Percentiles rank a stretch among this genome's conserved stretches.
Conservation (phyloP, 805 yeast species). For the Suhomyces sp. region DNA sequence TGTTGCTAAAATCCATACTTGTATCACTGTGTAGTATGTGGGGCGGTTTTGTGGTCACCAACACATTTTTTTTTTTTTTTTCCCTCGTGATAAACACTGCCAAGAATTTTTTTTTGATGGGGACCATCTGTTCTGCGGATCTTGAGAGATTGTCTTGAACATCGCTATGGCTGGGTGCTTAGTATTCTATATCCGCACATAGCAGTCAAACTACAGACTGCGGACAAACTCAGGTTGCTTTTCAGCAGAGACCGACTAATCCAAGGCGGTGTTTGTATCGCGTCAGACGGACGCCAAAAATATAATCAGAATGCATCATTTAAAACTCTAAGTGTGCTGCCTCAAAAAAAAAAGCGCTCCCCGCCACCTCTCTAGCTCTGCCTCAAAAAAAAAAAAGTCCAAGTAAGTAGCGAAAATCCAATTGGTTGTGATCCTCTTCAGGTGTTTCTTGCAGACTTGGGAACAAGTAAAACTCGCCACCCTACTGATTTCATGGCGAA, state of each 20-base stretch:
- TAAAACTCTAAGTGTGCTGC: not conserved
- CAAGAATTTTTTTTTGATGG: not conserved
- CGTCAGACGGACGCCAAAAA: not conserved
- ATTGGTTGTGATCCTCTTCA: not conserved
- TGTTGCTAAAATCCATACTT: not conserved
- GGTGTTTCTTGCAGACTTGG: not conserved
- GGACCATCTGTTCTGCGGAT: not conserved
- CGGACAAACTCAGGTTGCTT: not conserved
- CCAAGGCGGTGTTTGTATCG: not conserved
- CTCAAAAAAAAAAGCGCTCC: not conserved
- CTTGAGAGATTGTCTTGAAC: not conserved
- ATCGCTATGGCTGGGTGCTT: not conserved
- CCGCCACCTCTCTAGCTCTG: not conserved
- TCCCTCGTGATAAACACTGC: not conserved
- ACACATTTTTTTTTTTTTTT: not conserved
- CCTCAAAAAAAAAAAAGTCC: not conserved
- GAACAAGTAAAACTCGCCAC: not conserved
- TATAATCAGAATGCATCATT: not conserved
- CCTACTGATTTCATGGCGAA: not conserved
- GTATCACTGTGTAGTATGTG: not conserved
- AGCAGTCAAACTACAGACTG: not conserved
- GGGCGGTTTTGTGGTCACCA: not conserved
- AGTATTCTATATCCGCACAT: not conserved
- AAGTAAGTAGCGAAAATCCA: not conserved
- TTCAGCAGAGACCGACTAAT: not conserved